Evolutionary conservation across 1,284 basidiomycete genomes (phyloP).

Genomic region (Cryptococcus sp.): DNA sequence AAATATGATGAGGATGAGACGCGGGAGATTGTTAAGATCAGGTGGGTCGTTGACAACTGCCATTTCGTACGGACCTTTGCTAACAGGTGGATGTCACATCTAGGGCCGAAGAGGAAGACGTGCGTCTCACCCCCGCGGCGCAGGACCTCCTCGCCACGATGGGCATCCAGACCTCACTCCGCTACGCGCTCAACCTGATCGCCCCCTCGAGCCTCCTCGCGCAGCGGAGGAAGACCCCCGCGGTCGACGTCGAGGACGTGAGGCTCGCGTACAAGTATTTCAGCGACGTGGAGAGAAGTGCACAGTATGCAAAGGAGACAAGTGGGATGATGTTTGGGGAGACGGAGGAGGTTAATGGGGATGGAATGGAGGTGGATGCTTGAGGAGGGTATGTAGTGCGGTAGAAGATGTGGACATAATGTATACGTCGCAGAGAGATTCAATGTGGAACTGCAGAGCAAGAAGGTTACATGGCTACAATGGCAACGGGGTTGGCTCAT

Average conservation of each 20-base stretch:
- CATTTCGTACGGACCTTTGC: neutral
- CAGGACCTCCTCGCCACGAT: slow-evolving; percentile 75
- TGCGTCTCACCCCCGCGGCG: slow-evolving; percentile 73
- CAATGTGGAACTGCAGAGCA: neutral
- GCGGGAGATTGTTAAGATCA: slow-evolving; percentile 85
- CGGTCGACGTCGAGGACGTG: slow-evolving; percentile 79
- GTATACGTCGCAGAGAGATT: neutral
- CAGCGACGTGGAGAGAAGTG: slow-evolving; percentile 91
- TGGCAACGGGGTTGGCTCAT: neutral
- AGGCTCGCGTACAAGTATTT: slow-evolving; percentile 82
- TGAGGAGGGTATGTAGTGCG: slow-evolving; percentile 1
- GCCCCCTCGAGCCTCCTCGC: slow-evolving; percentile 83
- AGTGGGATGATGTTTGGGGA: slow-evolving; percentile 61
- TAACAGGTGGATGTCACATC: too few relatives aligned
- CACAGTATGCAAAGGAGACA: slow-evolving; percentile 84
- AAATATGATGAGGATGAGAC: slow-evolving; percentile 84
- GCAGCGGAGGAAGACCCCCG: slow-evolving; percentile 68
- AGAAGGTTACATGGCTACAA: too few relatives aligned
- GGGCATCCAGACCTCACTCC: slow-evolving; percentile 77
- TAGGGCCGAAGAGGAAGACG: slow-evolving; percentile 94
- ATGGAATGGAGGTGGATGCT: slow-evolving; percentile 15
- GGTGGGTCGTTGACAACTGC: slow-evolving; percentile 52
- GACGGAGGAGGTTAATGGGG: slow-evolving; percentile 26
- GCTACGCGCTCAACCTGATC: slow-evolving; percentile 89
- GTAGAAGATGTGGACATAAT: neutral